Base-by-base conservation (phyloP, 495 filamentous ascomycete genomes). In the Staphylotrichum longicolle region DNA sequence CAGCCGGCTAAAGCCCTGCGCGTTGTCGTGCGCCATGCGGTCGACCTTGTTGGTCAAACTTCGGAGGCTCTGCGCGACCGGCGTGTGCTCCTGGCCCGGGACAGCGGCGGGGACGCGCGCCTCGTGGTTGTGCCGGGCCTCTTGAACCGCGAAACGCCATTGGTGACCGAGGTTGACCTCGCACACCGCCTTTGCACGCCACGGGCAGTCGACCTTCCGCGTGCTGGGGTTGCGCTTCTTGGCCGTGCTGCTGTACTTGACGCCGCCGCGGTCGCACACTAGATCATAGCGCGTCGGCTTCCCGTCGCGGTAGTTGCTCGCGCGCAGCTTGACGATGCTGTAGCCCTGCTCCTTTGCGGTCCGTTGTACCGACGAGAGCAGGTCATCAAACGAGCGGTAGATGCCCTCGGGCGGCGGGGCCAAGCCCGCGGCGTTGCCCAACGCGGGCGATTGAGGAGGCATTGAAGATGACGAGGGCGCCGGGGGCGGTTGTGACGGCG, bases 181-280 rank as follows among this genome's bases (percentile, higher is more conserved):
- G 52, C 78, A 82, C 10, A 82, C 79, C 2, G 79, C 79, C 65
- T 82, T 82, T 10, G 79, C 79, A 44, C 77, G 76, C 72, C 76
- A 82, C 27, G 79, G 79, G 50, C 79, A 82, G 56, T 82, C 79
- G 37, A 82, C 71, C 69, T 82, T 82, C 61, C 79, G 76, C 14
- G 79, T 82, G 65, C 74, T 80, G 6, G 79, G 79, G 58, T 78
- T 80, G 20, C 79, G 75, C 71, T 80, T 82, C 68, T 80, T 80
- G 10, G 79, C 79, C 0, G 79, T 82, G 70, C 78, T 82, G 68
- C 60, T 77, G 69, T 82, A 82, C 66, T 80, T 80, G 66, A 82
- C 79, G 9, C 79, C 79, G 40, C 79, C 79, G 39, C 79, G 77
- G 54, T 82, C 79, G 67, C 79, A 82, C 3, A 82, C 79, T 0